Evolutionary conservation across 1,284 basidiomycete species (phyloP).

Genomic region (Cerioporus squamosus): DNA sequence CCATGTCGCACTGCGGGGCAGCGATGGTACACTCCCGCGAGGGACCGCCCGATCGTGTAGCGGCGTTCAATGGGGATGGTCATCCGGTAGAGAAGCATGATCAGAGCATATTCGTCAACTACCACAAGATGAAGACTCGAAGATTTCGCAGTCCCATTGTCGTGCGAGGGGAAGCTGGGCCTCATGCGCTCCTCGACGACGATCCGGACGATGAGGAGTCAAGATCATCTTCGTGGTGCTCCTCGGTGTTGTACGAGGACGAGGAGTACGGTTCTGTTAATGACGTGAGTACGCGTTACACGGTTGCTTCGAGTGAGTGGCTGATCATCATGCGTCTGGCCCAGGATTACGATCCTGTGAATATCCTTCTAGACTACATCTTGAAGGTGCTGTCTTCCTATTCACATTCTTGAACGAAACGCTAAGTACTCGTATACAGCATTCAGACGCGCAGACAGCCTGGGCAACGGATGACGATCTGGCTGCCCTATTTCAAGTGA

Average conservation of each 20-base stretch:
- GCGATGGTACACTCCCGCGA: neutral
- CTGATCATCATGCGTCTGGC: neutral
- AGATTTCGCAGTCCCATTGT: neutral
- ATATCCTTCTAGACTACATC: neutral
- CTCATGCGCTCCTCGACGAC: neutral
- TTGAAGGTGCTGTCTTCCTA: neutral
- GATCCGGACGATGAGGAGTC: neutral
- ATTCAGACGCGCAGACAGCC: neutral
- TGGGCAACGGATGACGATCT: neutral
- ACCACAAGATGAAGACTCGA: slow-evolving; percentile 5
- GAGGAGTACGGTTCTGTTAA: neutral
- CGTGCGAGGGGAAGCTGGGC: slow-evolving; percentile 1
- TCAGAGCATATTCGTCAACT: slow-evolving; percentile 12
- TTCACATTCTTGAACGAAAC: too few relatives aligned
- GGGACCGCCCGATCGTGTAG: neutral
- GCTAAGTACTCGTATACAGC: neutral
- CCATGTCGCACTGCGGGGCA: neutral
- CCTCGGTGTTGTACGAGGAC: neutral
- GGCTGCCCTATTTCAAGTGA: neutral
- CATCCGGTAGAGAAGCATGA: neutral
- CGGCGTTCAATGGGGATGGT: neutral
- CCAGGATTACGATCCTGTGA: neutral
- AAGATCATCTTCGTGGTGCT: neutral
- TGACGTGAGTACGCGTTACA: neutral
- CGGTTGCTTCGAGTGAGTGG: too few relatives aligned